Base-by-base conservation (phyloP, 768 basidiomycete genomes). In the Mycena pura region DNA sequence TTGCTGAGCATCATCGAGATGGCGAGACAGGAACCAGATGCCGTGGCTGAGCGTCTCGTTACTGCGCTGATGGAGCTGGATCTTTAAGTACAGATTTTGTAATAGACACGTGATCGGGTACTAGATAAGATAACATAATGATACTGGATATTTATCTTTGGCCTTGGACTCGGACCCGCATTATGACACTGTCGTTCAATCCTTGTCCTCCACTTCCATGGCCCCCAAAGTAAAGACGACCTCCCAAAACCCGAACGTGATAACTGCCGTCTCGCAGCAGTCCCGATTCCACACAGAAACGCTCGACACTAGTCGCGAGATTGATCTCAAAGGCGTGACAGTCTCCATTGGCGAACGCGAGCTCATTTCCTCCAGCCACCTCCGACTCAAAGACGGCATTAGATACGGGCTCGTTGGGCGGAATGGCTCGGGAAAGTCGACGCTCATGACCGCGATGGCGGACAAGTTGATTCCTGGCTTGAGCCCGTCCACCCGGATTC, bases 1-100 rank as follows among this genome's bases (percentile, higher is more conserved):
- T 70, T 99, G 73, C 74, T 99, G 71, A 93, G 89, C 60, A 83
- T 92, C 55, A 82, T 96, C 19, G 97, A 99, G 82, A 98, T 97
- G 96, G 93, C 96, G 46, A 83, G 96, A 69, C 97, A 99, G 77
- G 96, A 97, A 70, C 93, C 93, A 1, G 88, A 92, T 48, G 89
- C 87, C 62, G 90, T 88, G 15, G 92, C 86, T 27, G 86, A 89
- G 69, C 81, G 92, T 59, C 74, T 95, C 60, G 83, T 82, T 56
- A 81, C 79, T 45, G 86, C 85, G 34, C 72, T 93, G 54, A 81
- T 91, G 78, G 86, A 82, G 10, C 69, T 90, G 56, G 74, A 65
- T 49, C 56, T 63, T 24, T 62, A 54, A n/a, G n/a, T n/a, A n/a
- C n/a, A n/a, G n/a, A n/a, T n/a, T n/a, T n/a, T n/a, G 21, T 36